A percentile compares a stretch with the other conserved stretches of the same genome.
These are phyloP conservation scores for Elymus sibiricus DNA, from an alignment of 176 grass and related monocot genomes.

Conservation along the genomic window DNA sequence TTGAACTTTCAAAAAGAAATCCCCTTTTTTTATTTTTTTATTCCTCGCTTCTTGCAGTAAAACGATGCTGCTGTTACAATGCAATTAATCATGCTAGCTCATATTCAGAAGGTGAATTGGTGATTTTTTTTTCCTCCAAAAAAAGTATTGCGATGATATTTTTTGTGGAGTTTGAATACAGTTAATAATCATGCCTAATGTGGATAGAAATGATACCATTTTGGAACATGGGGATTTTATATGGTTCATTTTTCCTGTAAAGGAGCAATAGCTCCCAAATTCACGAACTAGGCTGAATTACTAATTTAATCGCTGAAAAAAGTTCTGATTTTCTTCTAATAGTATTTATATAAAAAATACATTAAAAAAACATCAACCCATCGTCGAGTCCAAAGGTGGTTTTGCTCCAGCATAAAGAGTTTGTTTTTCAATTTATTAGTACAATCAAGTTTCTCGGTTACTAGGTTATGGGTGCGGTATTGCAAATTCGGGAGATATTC, in stretches of 20 bases:
- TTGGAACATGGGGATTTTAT: background rate
- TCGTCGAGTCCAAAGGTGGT: background rate
- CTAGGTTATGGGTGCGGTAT: background rate
- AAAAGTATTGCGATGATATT: no score
- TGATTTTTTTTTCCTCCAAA: background rate
- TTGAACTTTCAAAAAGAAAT: background rate
- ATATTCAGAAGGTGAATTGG: background rate
- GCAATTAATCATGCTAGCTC: slow-evolving; percentile 29
- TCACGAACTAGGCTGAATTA: background rate
- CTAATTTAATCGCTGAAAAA: background rate
- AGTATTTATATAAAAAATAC: background rate
- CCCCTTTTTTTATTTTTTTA: background rate
- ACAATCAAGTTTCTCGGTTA: background rate
- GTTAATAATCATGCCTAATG: background rate
- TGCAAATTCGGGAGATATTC: background rate
- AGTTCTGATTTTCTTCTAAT: background rate
- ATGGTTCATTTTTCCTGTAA: background rate
- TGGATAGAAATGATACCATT: background rate
- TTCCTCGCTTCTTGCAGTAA: slow-evolving; percentile 19
- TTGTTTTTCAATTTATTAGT: background rate
- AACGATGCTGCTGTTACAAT: slow-evolving; percentile 29
- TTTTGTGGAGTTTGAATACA: background rate
- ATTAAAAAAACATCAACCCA: no score
- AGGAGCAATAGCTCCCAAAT: background rate
- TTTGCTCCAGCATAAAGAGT: background rate